Evolutionary conservation across 1,284 basidiomycete species (phyloP).

Genomic region (Ganoderma leucocontextum): DNA sequence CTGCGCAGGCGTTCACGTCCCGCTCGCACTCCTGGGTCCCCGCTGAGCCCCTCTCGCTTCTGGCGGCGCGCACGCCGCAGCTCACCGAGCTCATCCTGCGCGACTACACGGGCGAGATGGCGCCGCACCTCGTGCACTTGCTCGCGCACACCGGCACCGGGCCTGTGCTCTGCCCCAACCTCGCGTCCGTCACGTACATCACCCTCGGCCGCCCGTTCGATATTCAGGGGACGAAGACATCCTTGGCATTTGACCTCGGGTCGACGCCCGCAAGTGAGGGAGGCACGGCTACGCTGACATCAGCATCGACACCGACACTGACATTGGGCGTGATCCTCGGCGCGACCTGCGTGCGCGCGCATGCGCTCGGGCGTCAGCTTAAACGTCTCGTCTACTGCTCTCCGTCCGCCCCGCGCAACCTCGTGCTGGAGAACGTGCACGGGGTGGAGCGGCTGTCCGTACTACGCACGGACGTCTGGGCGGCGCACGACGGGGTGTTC

Average conservation of each 20-base stretch:
- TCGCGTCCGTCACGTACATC: slow-evolving; percentile 11
- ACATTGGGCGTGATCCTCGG: neutral
- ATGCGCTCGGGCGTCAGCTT: neutral
- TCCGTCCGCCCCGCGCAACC: neutral
- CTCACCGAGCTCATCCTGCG: slow-evolving; percentile 14
- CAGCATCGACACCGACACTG: neutral
- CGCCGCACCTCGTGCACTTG: slow-evolving; percentile 1
- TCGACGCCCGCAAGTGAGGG: neutral
- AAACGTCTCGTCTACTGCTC: slow-evolving; percentile 7
- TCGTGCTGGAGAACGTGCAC: slow-evolving; percentile 5
- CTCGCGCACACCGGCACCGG: neutral
- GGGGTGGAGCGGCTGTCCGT: slow-evolving; percentile 7
- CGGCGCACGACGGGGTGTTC: slow-evolving; percentile 1
- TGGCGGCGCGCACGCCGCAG: neutral
- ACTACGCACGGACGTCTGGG: slow-evolving; percentile 7
- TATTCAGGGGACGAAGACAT: too few species aligned
- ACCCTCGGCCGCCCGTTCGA: neutral
- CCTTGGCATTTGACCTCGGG: too few species aligned
- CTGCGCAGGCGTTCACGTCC: too few species aligned
- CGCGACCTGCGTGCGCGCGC: neutral
- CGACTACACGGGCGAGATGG: slow-evolving; percentile 10
- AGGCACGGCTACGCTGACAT: neutral
- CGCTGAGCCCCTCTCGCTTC: neutral
- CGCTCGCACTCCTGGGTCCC: too few species aligned
- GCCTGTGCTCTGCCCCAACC: slow-evolving; percentile 1